Evolutionary conservation across 2,329 filamentous ascomycete genomes (phyloP).

Genomic region (Claviceps humidiphila): DNA sequence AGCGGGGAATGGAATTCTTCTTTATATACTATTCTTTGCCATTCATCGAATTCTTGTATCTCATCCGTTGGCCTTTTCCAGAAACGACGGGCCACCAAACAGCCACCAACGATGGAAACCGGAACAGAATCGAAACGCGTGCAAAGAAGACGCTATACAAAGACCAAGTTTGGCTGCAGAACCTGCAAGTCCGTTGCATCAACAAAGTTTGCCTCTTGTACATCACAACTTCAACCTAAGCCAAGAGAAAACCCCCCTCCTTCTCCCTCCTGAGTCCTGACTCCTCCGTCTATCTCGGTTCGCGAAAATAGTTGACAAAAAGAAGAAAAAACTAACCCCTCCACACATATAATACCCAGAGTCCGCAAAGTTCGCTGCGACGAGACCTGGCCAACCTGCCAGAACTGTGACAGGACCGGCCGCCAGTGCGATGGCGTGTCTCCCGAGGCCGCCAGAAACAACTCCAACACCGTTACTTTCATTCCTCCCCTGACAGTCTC

Average conservation of each 20-base stretch:
- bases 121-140: background rate
- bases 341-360: background rate
- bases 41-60: background rate
- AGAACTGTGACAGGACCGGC: conserved; percentile 8
- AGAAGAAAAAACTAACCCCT: background rate
- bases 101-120: background rate
- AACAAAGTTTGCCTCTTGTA: background rate
- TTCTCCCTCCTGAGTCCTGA: background rate
- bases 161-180: conserved; percentile 4
- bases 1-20: background rate
- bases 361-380: conserved; percentile 11
- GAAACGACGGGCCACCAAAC: background rate
- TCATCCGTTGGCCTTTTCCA: background rate
- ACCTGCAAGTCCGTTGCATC: conserved; percentile 2
- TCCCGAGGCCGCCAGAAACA: background rate
- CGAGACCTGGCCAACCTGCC: conserved; percentile 8
- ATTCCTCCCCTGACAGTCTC: conserved; percentile 8
- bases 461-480: conserved; percentile 7
- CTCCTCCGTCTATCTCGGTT: background rate
- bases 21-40: background rate
- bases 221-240: background rate
- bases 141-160: conserved; percentile 3
- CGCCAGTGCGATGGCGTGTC: conserved; percentile 9
- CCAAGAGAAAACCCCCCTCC: background rate
- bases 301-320: background rate